Evolutionary conservation across 768 basidiomycete species (phyloP), one percentile per base, ranked within the genome.

Genomic region (Leccinum incarnatum): DNA sequence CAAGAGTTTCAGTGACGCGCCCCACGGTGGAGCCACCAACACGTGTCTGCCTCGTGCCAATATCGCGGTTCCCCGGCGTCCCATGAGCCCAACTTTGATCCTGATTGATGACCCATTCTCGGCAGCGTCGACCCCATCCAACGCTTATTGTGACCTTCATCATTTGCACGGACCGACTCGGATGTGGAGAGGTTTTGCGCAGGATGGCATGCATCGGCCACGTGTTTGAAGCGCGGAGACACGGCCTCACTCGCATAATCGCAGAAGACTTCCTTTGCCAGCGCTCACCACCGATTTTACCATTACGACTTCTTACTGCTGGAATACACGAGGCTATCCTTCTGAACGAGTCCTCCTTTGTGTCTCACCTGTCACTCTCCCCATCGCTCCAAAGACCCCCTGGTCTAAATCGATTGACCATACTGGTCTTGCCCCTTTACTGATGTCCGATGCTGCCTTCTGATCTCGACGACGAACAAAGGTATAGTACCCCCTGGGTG

Each of bases 401-500:
- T 25, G 36, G 27, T 52, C 57, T 25, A 49, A 36, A 32, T 51
- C 32, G 30, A 11, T 63, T 21, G 52, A 40, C 46, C 19, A 49
- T 32, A 51, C 51, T 5, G 48, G 58, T 55, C 55, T 50, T 32
- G 29, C 47, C 51, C 61, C 67, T 34, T 19, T 17, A 25, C 55
- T 56, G 57, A 69, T 65, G 61, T n/a, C 51, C 53, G 55, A 74
- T 72, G 71, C 56, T 66, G 40, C 64, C 65, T 36, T 62, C 27
- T 59, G 69, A 72, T 62, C 62, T 70, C 29, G 62, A 69, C 61
- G 73, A 66, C 53, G 71, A 69, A 56, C 64, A 67, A 59, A 65
- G 71, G 71, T 71, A 51, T 17, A 6, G 37, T 63, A 11, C 49
- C 47, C 42, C 37, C 34, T 49, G 9, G 32, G 2, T 54, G 25